Base-by-base conservation (phyloP, 257 asterid species). In the Solanum tarijense region DNA sequence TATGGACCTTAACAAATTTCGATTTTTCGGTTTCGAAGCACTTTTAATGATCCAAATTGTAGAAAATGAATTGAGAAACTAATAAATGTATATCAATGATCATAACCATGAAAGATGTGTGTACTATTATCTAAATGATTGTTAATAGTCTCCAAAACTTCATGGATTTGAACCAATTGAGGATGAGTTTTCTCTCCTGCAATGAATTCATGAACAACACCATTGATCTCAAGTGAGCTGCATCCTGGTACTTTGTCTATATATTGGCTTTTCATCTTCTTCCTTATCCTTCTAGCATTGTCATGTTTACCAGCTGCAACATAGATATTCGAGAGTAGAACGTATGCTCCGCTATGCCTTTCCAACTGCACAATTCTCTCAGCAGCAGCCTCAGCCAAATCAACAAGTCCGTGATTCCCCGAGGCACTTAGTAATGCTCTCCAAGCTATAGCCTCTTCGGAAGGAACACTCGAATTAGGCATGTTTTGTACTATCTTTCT, bases 161-260 rank as follows among this genome's bases (percentile, higher is more conserved):
- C 82, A 79, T 46, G 89, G 52, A 91, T 85, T 62, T 90, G 93
- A 65, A 89, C 91, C 89, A 88, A 87, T 18, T 31, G 48, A 5
- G 75, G n/a, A 27, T 92, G 95, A 12, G 89, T 88, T 87, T 88
- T 91, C 88, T 93, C 95, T 76, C 96, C 94, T 2, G 98, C 98
- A 86, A 94, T 39, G 65, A 95, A 93, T 91, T 94, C 98, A 62
- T 93, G 94, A 85, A 91, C 96, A 43, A 86, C 46, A 14, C 96
- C 94, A 35, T 90, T 84, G 11, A 94, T 93, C 93, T 94, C 98
- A 83, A 95, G 89, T 8, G 95, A 92, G 92, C 98, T 95, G 88
- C 98, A 93, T 0, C 98, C 98, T 3, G 96, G 98, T 12, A 89
- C 88, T 92, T 95, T 95, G 83, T 93, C 94, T 69, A 95, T 94